Evolutionary conservation across 768 basidiomycete genomes (phyloP).

Genomic region (Pilatotrama ljubarskyi): DNA sequence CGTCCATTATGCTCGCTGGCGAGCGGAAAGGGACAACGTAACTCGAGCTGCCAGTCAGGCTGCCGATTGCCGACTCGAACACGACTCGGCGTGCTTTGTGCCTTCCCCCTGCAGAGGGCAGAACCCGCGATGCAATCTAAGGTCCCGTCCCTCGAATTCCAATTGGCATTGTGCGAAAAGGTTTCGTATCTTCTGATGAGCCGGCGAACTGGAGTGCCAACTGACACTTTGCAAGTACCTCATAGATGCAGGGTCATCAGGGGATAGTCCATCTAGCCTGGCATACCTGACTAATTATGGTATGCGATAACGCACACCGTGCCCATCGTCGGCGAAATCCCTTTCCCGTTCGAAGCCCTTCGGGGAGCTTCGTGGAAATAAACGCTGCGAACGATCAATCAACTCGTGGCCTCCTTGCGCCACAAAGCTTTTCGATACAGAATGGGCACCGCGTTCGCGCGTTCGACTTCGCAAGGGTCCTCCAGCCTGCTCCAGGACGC

Average conservation of each 20-base stretch:
- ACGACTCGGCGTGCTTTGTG: constrained; percentile 12
- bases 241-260: constrained; percentile 24
- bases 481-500: background rate
- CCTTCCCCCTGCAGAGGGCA: background rate
- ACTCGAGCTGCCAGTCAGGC: background rate
- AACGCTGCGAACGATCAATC: constrained; percentile 17
- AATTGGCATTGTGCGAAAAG: constrained; percentile 17
- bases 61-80: constrained; percentile 4
- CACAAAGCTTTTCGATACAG: constrained; percentile 20
- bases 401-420: constrained; percentile 19
- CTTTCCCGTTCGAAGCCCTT: constrained; percentile 9
- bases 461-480: constrained; percentile 1
- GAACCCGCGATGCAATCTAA: constrained; percentile 4
- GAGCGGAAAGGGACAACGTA: constrained; percentile 7
- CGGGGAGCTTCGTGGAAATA: constrained; percentile 11
- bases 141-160: constrained; percentile 14
- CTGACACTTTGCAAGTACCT: constrained; percentile 19
- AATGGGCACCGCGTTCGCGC: constrained; percentile 3
- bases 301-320: constrained; percentile 1
- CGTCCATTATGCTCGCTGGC: constrained; percentile 9
- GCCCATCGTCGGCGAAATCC: constrained; percentile 16
- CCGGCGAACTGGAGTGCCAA: constrained; percentile 3
- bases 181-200: constrained; percentile 12
- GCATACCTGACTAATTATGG: constrained; percentile 16
- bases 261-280: constrained; percentile 10